Conservation (phyloP, 2,329 filamentous ascomycete species). For the Penicillium sp. region DNA sequence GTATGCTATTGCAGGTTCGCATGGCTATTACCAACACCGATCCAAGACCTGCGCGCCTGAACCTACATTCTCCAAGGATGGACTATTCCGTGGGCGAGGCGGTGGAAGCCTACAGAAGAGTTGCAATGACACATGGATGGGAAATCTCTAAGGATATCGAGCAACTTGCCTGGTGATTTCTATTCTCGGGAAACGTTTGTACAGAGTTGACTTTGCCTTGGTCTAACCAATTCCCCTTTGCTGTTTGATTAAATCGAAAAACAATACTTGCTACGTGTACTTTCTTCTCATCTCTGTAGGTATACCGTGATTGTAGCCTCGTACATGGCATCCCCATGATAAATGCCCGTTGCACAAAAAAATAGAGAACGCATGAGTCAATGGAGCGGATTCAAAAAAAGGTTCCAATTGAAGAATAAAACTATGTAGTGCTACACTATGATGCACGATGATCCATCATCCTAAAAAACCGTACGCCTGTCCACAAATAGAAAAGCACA, state of each 20-base stretch:
- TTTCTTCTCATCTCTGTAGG: neutral
- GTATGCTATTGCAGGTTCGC: constrained; percentile 75
- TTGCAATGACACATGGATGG: constrained; percentile 71
- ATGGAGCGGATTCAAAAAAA: neutral
- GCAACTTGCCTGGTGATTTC: constrained; percentile 35
- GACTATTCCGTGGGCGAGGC: constrained; percentile 71
- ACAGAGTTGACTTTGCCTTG: neutral
- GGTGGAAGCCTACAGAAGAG: constrained; percentile 68
- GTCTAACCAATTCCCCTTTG: neutral
- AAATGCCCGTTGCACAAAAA: neutral
- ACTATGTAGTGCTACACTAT: neutral
- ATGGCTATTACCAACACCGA: constrained; percentile 70
- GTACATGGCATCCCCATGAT: neutral
- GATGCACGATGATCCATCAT: neutral
- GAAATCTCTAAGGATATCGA: constrained; percentile 62
- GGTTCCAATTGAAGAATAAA: neutral
- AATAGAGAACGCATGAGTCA: neutral
- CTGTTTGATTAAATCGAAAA: neutral
- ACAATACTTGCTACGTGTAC: neutral
- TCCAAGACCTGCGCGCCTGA: constrained; percentile 69
- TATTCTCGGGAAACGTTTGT: neutral
- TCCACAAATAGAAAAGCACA: neutral
- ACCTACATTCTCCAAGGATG: constrained; percentile 28
- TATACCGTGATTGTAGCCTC: neutral
- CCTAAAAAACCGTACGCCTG: neutral